Conservation (phyloP, 331 rosid species). For the Dryas integrifolia region DNA sequence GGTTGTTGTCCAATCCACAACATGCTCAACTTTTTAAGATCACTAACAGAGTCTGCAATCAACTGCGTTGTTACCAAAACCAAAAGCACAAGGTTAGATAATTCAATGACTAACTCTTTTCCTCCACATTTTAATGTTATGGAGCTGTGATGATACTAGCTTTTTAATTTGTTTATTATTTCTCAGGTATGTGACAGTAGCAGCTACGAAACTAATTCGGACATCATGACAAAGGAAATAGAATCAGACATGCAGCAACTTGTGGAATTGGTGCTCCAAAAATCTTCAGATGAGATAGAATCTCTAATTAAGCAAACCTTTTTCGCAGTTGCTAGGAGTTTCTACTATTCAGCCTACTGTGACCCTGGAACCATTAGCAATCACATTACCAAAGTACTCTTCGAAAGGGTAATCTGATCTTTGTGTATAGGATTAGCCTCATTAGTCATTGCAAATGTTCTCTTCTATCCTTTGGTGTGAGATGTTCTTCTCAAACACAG, state of each 20-base stretch:
- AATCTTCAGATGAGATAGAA: slow-evolving; percentile 37
- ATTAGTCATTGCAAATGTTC: neutral
- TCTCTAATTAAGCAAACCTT: slow-evolving; percentile 62
- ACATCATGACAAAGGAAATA: slow-evolving; percentile 30
- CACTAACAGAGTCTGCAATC: slow-evolving; percentile 55
- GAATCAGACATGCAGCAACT: slow-evolving; percentile 77
- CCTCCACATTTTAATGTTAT: too few relatives aligned
- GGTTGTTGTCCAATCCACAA: slow-evolving; percentile 43
- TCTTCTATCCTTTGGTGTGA: neutral
- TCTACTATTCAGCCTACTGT: slow-evolving; percentile 58
- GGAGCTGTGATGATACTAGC: neutral
- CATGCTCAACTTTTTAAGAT: slow-evolving; percentile 41
- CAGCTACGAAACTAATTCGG: neutral
- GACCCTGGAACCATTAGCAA: slow-evolving; percentile 55
- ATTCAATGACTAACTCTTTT: slow-evolving; percentile 1
- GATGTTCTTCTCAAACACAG: too few relatives aligned
- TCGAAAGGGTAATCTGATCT: slow-evolving; percentile 53
- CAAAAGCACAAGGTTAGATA: slow-evolving; percentile 60
- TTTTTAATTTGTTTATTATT: neutral
- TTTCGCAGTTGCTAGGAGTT: slow-evolving; percentile 59
- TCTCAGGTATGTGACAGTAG: slow-evolving; percentile 39
- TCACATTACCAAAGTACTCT: slow-evolving; percentile 73
- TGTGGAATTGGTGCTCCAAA: slow-evolving; percentile 53
- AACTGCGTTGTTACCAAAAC: slow-evolving; percentile 42
- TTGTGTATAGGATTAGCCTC: neutral